These are phyloP conservation scores for Croton laevigatus DNA, from an alignment of 441 rosid genomes.

Conservation along the genomic window DNA sequence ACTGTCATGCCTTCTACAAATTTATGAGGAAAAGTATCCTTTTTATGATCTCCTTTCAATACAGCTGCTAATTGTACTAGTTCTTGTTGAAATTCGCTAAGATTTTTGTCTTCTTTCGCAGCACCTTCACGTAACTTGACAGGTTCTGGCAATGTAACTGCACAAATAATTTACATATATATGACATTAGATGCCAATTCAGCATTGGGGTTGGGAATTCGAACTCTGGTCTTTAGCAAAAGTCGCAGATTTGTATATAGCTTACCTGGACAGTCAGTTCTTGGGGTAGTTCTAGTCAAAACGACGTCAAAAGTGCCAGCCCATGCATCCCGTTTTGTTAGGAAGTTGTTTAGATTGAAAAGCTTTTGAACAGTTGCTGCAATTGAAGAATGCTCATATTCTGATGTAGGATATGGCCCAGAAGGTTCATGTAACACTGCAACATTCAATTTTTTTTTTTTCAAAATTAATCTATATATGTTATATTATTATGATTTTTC, in stretches of 20 bases:
- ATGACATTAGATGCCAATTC: no score
- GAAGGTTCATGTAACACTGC: conserved; percentile 71
- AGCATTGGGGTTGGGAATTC: no score
- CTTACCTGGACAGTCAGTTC: conserved; percentile 88
- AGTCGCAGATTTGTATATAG: no score
- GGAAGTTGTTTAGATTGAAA: conserved; percentile 70
- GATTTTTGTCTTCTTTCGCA: conserved; percentile 45
- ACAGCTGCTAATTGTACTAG: conserved; percentile 72
- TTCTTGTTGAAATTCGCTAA: conserved; percentile 78
- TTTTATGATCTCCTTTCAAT: conserved; percentile 57
- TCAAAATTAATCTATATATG: neutral
- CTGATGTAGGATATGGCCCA: conserved; percentile 70
- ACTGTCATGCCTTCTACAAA: conserved; percentile 62
- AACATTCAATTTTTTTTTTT: neutral
- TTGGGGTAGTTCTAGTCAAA: conserved; percentile 54
- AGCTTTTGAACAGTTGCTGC: conserved; percentile 82
- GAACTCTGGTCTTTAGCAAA: no score
- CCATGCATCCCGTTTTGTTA: conserved; percentile 95
- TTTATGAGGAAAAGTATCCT: conserved; percentile 50
- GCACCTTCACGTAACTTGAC: conserved; percentile 40
- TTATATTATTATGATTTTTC: no score
- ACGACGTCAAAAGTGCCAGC: conserved; percentile 81
- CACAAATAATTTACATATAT: neutral
- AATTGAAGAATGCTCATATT: conserved; percentile 90
- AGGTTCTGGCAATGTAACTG: conserved; percentile 56